phyloP scores from a whole-genome alignment of 169 alveolate species.

The Miamiensis avidus region DNA sequence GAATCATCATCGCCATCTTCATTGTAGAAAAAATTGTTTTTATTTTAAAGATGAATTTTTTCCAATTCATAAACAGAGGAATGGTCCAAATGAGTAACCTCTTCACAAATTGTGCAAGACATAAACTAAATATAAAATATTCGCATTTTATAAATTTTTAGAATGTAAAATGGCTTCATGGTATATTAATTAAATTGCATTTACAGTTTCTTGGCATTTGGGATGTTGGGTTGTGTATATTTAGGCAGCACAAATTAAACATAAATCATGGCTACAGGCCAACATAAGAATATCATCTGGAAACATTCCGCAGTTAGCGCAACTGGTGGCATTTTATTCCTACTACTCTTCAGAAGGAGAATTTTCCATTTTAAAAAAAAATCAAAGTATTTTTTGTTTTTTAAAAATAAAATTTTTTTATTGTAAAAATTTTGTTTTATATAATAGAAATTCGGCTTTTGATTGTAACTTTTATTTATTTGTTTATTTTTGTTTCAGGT shows the following conservation, averaged over 20 bases:
- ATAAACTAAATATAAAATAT: constrained; percentile 46
- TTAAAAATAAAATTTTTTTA: no score
- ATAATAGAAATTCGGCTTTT: no score
- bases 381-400: no score
- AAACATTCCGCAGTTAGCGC: constrained; percentile 57
- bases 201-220: constrained; percentile 33
- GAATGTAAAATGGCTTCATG: neutral
- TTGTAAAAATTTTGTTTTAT: no score
- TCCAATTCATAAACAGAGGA: constrained; percentile 72
- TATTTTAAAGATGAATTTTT: no score
- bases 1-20: neutral
- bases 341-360: neutral
- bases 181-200: neutral
- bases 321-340: neutral
- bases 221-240: constrained; percentile 36
- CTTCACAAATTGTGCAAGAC: constrained; percentile 76
- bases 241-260: constrained; percentile 77
- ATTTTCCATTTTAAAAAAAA: no score
- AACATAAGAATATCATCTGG: constrained; percentile 78
- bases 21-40: no score
- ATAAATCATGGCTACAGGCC: constrained; percentile 82
- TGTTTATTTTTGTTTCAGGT: no score
- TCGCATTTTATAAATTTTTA: constrained; percentile 23
- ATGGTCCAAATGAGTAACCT: constrained; percentile 79
- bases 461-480: no score